A percentile compares a stretch with the other conserved stretches of the same genome.
Conservation (phyloP, 2,329 filamentous ascomycete species). For the Botrytis paeoniae region DNA sequence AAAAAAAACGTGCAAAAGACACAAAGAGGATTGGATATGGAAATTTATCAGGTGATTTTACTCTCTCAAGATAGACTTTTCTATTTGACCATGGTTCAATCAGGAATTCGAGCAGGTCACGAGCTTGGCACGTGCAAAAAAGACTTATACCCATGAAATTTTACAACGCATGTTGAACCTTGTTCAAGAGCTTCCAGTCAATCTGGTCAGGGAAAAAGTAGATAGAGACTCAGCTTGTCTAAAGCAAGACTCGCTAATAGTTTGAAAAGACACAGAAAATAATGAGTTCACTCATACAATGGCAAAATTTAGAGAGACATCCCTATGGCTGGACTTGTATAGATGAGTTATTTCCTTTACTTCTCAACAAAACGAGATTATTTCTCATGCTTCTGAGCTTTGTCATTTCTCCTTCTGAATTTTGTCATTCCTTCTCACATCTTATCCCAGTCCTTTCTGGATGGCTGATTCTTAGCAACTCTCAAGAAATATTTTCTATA, state of each 20-base stretch:
- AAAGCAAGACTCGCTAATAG: background rate
- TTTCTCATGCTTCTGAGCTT: background rate
- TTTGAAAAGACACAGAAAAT: background rate
- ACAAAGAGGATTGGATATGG: accelerated
- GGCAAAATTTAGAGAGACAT: background rate
- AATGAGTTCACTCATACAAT: background rate
- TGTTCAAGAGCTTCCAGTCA: background rate
- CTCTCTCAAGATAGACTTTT: background rate
- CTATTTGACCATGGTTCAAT: background rate
- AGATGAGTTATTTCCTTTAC: background rate
- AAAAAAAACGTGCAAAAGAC: background rate
- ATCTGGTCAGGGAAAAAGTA: accelerated
- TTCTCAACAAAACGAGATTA: background rate
- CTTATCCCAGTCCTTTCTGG: background rate
- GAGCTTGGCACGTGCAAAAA: background rate
- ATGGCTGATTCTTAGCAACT: too few species aligned
- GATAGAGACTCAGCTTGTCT: too few species aligned
- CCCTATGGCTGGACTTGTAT: background rate
- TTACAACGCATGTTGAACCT: background rate
- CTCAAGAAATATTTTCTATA: background rate
- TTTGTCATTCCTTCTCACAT: background rate
- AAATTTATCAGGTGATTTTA: background rate
- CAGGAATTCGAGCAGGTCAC: background rate
- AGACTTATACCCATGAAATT: background rate
- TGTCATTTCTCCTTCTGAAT: background rate